Conservation (phyloP, 441 rosid genomes). For the Kokia cookei region DNA sequence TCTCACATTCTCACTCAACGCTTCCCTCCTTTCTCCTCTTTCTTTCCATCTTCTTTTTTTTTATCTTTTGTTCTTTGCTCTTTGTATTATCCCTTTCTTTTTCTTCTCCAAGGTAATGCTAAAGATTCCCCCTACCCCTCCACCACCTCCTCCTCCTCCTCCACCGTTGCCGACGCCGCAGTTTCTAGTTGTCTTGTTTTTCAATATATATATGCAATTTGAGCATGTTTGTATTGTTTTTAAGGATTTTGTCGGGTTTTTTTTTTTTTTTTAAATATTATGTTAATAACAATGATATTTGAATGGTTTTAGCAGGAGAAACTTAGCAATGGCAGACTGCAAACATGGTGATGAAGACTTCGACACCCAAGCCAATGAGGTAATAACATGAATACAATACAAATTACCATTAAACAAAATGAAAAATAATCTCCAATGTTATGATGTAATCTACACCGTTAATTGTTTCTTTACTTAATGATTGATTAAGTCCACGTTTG, state of each 20-base stretch:
- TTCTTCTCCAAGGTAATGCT: conserved; percentile 31
- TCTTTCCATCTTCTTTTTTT: conserved; percentile 5
- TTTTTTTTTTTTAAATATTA: neutral
- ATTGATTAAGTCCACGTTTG: neutral
- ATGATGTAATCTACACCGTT: neutral
- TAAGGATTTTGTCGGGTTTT: neutral
- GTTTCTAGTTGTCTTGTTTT: neutral
- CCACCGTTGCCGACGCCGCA: no score
- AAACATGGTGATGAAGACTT: conserved; percentile 27
- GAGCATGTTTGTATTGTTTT: neutral
- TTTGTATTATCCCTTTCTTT: conserved; percentile 19
- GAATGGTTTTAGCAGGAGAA: conserved; percentile 13
- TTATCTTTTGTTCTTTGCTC: conserved; percentile 6
- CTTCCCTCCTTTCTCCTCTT: neutral
- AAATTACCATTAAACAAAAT: neutral
- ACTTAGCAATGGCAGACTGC: conserved; percentile 43
- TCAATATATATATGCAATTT: neutral
- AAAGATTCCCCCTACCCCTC: conserved; percentile 2
- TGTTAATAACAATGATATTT: neutral
- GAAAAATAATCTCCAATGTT: neutral
- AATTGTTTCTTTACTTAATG: neutral
- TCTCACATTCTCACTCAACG: conserved; percentile 33
- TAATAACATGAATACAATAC: conserved; percentile 6
- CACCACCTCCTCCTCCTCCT: conserved; percentile 1
- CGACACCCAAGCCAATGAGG: conserved; percentile 42